Conservation (phyloP, 345 rosid genomes). For the Rhodomyrtus tomentosa region DNA sequence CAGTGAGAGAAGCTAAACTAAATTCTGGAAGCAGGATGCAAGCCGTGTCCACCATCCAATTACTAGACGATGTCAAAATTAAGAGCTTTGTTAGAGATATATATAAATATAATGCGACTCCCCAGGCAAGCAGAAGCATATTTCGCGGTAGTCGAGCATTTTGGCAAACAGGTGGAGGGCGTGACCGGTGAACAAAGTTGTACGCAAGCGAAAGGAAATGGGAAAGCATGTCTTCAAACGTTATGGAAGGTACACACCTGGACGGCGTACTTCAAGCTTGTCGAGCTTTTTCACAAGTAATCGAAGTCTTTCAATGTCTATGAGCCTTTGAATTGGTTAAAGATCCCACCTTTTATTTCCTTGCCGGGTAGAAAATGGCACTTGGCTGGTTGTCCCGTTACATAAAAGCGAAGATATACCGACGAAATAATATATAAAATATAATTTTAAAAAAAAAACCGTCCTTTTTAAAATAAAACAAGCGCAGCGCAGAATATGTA, state of each 20-base stretch:
- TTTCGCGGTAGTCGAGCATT: constrained; percentile 3
- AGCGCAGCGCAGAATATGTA: neutral
- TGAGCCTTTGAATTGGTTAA: neutral
- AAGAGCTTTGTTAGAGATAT: neutral
- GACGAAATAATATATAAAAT: neutral
- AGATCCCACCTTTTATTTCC: neutral
- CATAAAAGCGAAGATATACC: neutral
- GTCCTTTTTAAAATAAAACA: neutral
- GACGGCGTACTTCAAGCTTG: neutral
- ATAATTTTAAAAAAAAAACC: neutral
- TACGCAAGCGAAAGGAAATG: neutral
- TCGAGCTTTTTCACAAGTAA: neutral
- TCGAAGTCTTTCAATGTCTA: neutral
- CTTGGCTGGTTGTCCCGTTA: neutral
- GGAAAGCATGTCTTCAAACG: neutral
- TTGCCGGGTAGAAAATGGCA: neutral
- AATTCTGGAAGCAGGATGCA: neutral
- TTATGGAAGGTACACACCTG: neutral
- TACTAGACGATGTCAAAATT: neutral
- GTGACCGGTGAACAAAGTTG: neutral
- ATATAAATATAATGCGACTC: neutral
- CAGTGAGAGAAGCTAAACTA: neutral
- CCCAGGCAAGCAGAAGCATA: neutral
- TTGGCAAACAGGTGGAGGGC: constrained; percentile 4
- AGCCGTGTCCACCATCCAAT: neutral